phyloP scores from a whole-genome alignment of 1,139 yeast genomes.

The Groenewaldozyma sp. region DNA sequence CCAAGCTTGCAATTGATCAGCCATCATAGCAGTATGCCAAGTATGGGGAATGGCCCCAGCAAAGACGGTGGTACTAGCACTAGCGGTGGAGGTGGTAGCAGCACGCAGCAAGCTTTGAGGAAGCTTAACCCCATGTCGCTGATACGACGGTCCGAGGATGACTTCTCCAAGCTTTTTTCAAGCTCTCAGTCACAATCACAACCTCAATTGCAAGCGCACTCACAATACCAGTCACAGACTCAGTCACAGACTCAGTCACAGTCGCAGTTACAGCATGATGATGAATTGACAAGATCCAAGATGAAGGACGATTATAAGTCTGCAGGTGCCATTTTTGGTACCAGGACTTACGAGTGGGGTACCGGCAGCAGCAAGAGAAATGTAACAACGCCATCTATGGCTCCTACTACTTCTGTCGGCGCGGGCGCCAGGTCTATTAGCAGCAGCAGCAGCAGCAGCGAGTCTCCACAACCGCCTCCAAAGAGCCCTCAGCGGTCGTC shows the following conservation, averaged over 20 bases:
- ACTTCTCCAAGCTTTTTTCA: background rate
- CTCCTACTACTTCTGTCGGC: background rate
- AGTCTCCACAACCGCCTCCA: too few relatives aligned
- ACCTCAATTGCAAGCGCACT: background rate
- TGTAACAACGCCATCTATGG: background rate
- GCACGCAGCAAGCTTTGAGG: background rate
- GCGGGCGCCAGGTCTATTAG: background rate
- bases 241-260: background rate
- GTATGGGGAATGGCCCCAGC: background rate
- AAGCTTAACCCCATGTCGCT: constrained; percentile 2
- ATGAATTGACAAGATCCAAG: background rate
- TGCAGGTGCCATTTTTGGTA: constrained; percentile 29
- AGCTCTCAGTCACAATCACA: background rate
- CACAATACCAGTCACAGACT: too few relatives aligned
- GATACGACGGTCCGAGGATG: constrained; percentile 1
- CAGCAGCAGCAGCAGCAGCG: too few relatives aligned
- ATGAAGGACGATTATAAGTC: constrained; percentile 16
- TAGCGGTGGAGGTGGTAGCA: background rate
- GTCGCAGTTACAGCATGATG: background rate
- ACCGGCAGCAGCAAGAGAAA: constrained; percentile 4
- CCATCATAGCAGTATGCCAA: background rate
- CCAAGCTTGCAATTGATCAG: too few relatives aligned
- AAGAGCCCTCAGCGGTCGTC: too few relatives aligned
- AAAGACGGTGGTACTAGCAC: background rate
- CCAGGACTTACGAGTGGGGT: constrained; percentile 30